Conservation (phyloP, 108 stramenopile genomes). For the Conticribra guillardii region DNA sequence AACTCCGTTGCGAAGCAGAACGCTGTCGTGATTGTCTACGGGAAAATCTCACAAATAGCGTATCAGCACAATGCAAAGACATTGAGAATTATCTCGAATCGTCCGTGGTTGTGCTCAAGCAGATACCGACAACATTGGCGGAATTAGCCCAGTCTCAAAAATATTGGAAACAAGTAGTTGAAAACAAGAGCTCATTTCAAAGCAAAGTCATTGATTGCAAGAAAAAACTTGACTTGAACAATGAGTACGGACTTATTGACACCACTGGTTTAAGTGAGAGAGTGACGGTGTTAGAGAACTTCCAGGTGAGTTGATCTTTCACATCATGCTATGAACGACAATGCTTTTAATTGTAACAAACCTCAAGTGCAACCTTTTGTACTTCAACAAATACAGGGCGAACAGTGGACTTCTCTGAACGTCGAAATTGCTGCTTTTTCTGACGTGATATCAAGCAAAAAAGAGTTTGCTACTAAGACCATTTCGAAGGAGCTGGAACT, state of each 20-base stretch:
- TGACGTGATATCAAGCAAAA: not conserved
- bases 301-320: not conserved
- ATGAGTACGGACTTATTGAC: not conserved
- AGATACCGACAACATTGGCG: not conserved
- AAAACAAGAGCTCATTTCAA: not conserved
- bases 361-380: too few species aligned
- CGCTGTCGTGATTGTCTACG: not conserved
- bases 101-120: not conserved
- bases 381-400: not conserved
- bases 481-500: not conserved
- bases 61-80: not conserved
- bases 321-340: too few species aligned
- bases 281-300: not conserved
- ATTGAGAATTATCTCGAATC: not conserved
- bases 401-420: not conserved
- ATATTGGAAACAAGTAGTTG: not conserved
- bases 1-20: not conserved
- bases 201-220: not conserved
- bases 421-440: not conserved
- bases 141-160: not conserved
- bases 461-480: not conserved
- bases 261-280: not conserved
- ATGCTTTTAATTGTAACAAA: too few species aligned
- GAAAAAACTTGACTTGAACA: not conserved
- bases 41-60: not conserved